Conservation (phyloP, 345 rosid species). For the Eucalyptus coolabah region DNA sequence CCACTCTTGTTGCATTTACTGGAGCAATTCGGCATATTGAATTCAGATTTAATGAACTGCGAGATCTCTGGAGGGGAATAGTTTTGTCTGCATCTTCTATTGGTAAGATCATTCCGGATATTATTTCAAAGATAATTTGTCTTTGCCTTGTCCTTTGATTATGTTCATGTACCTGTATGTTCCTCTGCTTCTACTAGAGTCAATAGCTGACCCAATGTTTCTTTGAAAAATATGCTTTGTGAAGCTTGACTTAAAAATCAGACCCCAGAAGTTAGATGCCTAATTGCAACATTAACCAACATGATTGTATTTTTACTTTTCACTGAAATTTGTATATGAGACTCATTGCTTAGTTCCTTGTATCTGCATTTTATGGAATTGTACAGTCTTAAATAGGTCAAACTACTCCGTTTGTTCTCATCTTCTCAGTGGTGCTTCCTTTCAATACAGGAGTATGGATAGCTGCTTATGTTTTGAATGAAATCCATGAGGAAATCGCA, state of each 20-base stretch:
- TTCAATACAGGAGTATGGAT: constrained; percentile 52
- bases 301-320: not conserved
- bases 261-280: not conserved
- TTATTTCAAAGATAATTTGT: not conserved
- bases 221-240: not conserved
- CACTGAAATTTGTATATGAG: not conserved
- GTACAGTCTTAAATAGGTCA: not conserved
- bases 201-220: not conserved
- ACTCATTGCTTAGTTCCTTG: not conserved
- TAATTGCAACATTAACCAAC: not conserved
- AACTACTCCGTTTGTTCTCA: not conserved
- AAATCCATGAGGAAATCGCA: constrained; percentile 33
- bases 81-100: constrained; percentile 53
- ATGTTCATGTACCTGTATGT: not conserved
- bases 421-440: not conserved
- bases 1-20: constrained; percentile 47
- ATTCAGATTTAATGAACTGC: constrained; percentile 80
- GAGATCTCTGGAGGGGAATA: constrained; percentile 79
- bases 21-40: constrained; percentile 64
- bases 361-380: not conserved
- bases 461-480: constrained; percentile 56
- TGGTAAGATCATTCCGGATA: constrained; percentile 17
- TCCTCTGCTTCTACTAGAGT: not conserved
- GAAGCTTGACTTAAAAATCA: not conserved
- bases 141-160: not conserved